Conservation (phyloP, 768 basidiomycete genomes). For the Tulasnella calospora region DNA sequence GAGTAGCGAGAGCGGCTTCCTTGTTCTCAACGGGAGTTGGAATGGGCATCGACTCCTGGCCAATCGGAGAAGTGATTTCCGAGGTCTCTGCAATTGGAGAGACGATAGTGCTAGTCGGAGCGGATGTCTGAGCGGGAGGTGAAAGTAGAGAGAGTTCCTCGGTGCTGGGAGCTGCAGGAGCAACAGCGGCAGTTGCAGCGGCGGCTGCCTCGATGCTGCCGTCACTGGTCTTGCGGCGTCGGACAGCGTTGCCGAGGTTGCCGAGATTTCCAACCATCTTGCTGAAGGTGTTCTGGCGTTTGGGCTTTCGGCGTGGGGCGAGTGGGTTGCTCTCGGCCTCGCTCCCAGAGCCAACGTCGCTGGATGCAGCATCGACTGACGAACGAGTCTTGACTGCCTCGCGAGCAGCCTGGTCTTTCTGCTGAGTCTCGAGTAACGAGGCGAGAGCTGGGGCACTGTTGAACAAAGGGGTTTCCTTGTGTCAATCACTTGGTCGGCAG, state of each 20-base stretch:
- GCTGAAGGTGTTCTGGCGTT: neutral
- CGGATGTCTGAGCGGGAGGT: neutral
- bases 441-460: constrained; percentile 14
- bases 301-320: constrained; percentile 10
- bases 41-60: neutral
- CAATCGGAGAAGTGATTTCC: neutral
- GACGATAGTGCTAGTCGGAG: neutral
- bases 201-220: neutral
- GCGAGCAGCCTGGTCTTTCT: constrained; percentile 16
- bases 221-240: constrained; percentile 12
- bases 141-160: neutral
- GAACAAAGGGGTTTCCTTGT: neutral
- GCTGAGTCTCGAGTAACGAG: constrained; percentile 19
- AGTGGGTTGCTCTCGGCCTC: constrained; percentile 8
- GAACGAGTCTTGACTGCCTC: neutral
- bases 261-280: neutral
- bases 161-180: neutral
- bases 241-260: constrained; percentile 9
- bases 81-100: neutral
- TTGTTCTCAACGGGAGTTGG: neutral
- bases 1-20: neutral
- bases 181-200: neutral
- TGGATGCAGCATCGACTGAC: neutral
- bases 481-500: neutral
- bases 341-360: constrained; percentile 19